A percentile compares a stretch with the other conserved stretches of the same genome.
These are phyloP conservation scores for Blastocrithidia nonstop DNA, from an alignment of 208 protist genomes.

Conservation along the genomic window DNA sequence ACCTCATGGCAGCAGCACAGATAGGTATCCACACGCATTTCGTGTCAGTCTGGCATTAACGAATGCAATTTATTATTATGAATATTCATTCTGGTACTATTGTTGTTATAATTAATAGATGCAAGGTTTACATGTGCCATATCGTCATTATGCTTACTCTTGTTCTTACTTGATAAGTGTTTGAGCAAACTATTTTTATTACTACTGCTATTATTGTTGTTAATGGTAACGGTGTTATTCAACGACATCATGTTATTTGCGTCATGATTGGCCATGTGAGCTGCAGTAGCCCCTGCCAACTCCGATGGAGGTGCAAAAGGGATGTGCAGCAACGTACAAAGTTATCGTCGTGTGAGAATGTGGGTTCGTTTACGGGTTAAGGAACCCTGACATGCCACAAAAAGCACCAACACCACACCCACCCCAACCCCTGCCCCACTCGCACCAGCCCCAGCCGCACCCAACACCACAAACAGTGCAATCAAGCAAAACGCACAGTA, in stretches of 20 bases:
- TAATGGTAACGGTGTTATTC: too few relatives aligned
- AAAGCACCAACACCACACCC: slow-evolving; percentile 30
- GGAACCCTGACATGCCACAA: slow-evolving; percentile 53
- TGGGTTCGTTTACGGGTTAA: slow-evolving; percentile 62
- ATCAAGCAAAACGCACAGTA: slow-evolving; percentile 43
- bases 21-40: slow-evolving; percentile 34
- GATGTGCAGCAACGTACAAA: slow-evolving; percentile 12
- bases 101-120: too few relatives aligned
- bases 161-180: too few relatives aligned
- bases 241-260: too few relatives aligned
- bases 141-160: too few relatives aligned
- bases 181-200: slow-evolving; percentile 13
- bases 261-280: too few relatives aligned
- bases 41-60: background rate
- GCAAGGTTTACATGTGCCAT: too few relatives aligned
- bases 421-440: slow-evolving; percentile 10
- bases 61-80: slow-evolving; percentile 7
- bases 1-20: slow-evolving; percentile 65
- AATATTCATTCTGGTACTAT: too few relatives aligned
- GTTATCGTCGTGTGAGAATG: slow-evolving; percentile 32
- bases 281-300: too few relatives aligned
- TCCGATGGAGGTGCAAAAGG: slow-evolving; percentile 8
- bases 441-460: slow-evolving; percentile 27
- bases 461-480: slow-evolving; percentile 25
- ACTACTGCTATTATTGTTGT: slow-evolving; percentile 5